Base-by-base conservation (phyloP, 768 basidiomycete genomes). In the Glaciozyma martinii region DNA sequence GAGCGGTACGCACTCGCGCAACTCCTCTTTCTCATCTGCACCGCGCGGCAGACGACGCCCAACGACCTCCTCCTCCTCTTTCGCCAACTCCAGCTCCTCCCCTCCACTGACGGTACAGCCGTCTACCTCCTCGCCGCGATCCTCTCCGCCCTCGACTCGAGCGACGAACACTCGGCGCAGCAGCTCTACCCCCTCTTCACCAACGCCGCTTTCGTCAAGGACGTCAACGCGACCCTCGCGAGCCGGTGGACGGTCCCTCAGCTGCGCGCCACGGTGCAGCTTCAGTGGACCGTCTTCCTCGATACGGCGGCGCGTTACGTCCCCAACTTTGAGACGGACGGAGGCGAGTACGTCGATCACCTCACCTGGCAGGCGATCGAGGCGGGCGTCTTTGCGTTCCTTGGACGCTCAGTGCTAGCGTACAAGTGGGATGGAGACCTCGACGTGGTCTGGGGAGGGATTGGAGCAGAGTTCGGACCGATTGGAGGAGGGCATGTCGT, bases 281-380 rank as follows among this genome's bases (percentile, higher is more conserved):
- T 95, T 46, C 89, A 89, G 73, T 93, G 90, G 89, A 87, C 90
- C 0, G 80, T 93, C 63, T 89, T 90, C 75, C 79, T 90, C 69
- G 85, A 89, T 2, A 85, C 89, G 67, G 81, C 84, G 9, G 81
- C 89, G 30, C 85, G 86, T 73, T 81, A 82, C 25, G 79, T 81
- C 6, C 76, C 91, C 44, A 86, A 88, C 70, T 80, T 63, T 25
- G 71, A 88, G 85, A 3, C 86, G 85, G 76, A 84, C 80, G 66
- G 85, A 46, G 68, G 66, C 29, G 75, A 88, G 3, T 87, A 89
- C 59, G 85, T 93, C 49, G 90, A 93, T 75, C 83, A 81, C 2
- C 85, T 88, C 65, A 84, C 91, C 27, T 87, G 86, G 84, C 83
- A 83, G 71, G 88, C 89, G 5, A 85, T 94, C 1, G 86, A 90